Evolutionary conservation across 768 basidiomycete species (phyloP), one percentile per base, ranked within the genome.

Genomic region (Boletus sensibilis): DNA sequence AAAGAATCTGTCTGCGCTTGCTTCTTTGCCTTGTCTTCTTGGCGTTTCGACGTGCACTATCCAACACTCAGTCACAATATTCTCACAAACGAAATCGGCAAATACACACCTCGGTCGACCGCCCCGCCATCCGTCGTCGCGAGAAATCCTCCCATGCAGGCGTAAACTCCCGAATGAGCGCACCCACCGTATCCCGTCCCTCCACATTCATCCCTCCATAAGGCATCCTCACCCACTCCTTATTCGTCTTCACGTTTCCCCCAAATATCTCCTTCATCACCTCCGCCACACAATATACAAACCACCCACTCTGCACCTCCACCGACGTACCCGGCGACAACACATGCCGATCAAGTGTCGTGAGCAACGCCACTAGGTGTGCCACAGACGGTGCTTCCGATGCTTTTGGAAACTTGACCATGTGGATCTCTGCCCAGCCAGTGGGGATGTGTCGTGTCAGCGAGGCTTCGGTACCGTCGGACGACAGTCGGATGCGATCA

Each of bases 201-300:
- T 50, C 61, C 33, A 57, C 51, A 18, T 52, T 41, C 39, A 59
- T 44, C 37, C 56, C 63, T 0, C 58, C 58, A 37, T 62, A 62
- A 0, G 63, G 53, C 11, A 34, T 53, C 13, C 55, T 57, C 9
- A 47, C 47, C 60, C 60, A 64, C 37, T 20, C 23, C 39, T 58
- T 59, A 9, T 34, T 50, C 53, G 33, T 39, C 56, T 52, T 59
- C 44, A 31, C 47, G n/a, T 52, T 8, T 0, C 63, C 63, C 27
- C 45, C 38, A 35, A 62, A 62, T 21, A 57, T 40, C 38, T 57
- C 58, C 38, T 37, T 38, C 27, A 58, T 40, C 38, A 62, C 56
- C 29, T 60, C 58, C 27, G 31, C 45, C 21, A 52, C 61, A 16
- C 57, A 52, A 33, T 59, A 64, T 25, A 49, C 55, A 23, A 59